Base-by-base conservation (phyloP, 2,329 filamentous ascomycete species). In the Gaeumannomyces sp. region DNA sequence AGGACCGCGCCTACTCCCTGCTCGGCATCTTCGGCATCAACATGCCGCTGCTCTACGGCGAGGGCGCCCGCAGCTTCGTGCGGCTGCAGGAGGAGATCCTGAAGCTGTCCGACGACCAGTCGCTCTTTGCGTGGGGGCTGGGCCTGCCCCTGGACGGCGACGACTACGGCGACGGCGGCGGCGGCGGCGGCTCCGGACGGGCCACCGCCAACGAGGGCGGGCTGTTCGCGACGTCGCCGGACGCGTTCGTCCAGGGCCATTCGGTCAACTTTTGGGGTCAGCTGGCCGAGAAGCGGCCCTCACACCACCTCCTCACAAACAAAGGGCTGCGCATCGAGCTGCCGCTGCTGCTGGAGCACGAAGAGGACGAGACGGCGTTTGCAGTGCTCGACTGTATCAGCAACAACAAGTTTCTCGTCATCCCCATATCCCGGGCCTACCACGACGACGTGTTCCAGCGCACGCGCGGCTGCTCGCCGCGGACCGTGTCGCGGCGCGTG, bases 31-130 rank as follows among this genome's bases (percentile, higher is more conserved):
- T 74, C 29, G 68, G 65, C 25, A 68, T 75, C 50, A 71, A 70
- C 45, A 74, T 75, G 70, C 67, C 72, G 3, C 63, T 75, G 53
- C 64, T 74, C 4, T 74, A 73, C 53, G 72, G 73, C 27, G 72
- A 74, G 53, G 71, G 71, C 35, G 57, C 62, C 25, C 67, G 65
- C 27, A 69, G 71, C 1, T 73, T 73, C 50, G 35, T 65, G 14
- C 65, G 71, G 16, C 66, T 73, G 2, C 71, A 73, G 61, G 66
- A 73, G 33, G 72, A 72, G 60, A 74, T 74, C 31, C 67, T 73
- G 38, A 70, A 68, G 60, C 64, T 61, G 4, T 67, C 67, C 1
- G 65, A 69, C 27, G 73, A 75, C 65, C 71, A 75, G 50, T 70
- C 71, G 3, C 61, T 75, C 5, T 74, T 75, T 45, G 71, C 71